phyloP scores from a whole-genome alignment of 208 protist genomes.

The Leishmania lainsoni region DNA sequence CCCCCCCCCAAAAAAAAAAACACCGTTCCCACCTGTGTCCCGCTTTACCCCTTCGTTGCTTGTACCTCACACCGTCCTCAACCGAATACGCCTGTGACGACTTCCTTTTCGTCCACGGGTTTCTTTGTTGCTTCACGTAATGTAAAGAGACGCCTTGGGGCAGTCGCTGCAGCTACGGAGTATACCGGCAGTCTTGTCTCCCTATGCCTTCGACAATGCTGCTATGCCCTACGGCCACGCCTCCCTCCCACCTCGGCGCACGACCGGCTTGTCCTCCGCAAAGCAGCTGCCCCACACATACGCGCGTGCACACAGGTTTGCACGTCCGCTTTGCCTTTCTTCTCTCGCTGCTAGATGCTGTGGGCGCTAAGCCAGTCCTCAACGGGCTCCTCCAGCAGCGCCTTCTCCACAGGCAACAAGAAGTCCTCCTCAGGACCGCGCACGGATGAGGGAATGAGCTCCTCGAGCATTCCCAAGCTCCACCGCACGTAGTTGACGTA shows the following conservation, averaged over 20 bases:
- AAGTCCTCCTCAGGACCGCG: slow-evolving; percentile 75
- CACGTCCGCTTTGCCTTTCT: background rate
- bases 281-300: background rate
- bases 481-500: slow-evolving; percentile 70
- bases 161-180: too few relatives aligned
- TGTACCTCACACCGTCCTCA: background rate
- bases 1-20: too few relatives aligned
- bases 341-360: slow-evolving; percentile 1
- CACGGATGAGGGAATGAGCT: slow-evolving; percentile 57
- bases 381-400: slow-evolving; percentile 47
- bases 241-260: background rate
- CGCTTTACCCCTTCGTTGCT: background rate
- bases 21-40: background rate
- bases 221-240: background rate
- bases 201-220: background rate
- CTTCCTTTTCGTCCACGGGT: background rate
- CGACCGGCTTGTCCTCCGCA: background rate
- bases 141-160: background rate
- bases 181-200: background rate
- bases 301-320: slow-evolving; percentile 5
- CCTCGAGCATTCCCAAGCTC: slow-evolving; percentile 60
- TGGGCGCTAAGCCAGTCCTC: slow-evolving; percentile 59
- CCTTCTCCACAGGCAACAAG: slow-evolving; percentile 50
- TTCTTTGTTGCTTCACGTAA: background rate
- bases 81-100: background rate